A percentile compares a stretch with the other conserved stretches of the same genome.
These are phyloP conservation scores for Pseudoneurospora amorphoporcata DNA, from an alignment of 495 filamentous ascomycete genomes.

Conservation along the genomic window DNA sequence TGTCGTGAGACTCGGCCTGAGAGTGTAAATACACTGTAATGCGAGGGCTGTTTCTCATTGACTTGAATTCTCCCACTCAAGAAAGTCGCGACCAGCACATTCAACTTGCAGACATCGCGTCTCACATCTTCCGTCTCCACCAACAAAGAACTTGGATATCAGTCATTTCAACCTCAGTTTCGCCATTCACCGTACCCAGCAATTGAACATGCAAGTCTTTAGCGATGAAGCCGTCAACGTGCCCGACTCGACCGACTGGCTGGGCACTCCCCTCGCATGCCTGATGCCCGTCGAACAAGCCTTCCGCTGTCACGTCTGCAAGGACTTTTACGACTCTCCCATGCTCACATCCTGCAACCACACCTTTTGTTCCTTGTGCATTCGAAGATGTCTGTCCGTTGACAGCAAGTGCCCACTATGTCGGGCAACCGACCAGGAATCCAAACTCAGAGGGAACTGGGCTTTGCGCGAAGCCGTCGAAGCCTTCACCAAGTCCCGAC, in stretches of 20 bases:
- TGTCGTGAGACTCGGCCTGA: neutral
- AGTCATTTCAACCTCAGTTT: neutral
- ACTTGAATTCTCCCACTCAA: neutral
- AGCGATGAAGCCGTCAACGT: conserved; percentile 43
- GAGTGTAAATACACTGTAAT: neutral
- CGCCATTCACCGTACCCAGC: neutral
- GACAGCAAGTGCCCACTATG: conserved; percentile 86
- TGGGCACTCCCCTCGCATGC: conserved; percentile 60
- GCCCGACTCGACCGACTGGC: conserved; percentile 89
- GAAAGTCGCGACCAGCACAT: neutral
- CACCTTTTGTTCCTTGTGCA: conserved; percentile 94
- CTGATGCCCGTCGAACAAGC: conserved; percentile 72
- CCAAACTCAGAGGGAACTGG: conserved; percentile 74
- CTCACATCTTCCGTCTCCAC: neutral
- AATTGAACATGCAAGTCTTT: conserved; percentile 15
- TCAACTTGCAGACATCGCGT: neutral
- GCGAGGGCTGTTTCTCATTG: neutral
- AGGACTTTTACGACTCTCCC: conserved; percentile 88
- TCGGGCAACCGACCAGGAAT: conserved; percentile 63
- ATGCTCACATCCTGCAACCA: conserved; percentile 93
- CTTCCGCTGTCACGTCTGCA: conserved; percentile 92
- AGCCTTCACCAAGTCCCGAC: conserved; percentile 56
- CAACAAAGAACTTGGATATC: neutral
- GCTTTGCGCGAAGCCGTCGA: conserved; percentile 77
- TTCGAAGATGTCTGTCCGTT: conserved; percentile 66